Base-by-base conservation (phyloP, 139 green algal species). In the Tetradesmus obliquus region DNA sequence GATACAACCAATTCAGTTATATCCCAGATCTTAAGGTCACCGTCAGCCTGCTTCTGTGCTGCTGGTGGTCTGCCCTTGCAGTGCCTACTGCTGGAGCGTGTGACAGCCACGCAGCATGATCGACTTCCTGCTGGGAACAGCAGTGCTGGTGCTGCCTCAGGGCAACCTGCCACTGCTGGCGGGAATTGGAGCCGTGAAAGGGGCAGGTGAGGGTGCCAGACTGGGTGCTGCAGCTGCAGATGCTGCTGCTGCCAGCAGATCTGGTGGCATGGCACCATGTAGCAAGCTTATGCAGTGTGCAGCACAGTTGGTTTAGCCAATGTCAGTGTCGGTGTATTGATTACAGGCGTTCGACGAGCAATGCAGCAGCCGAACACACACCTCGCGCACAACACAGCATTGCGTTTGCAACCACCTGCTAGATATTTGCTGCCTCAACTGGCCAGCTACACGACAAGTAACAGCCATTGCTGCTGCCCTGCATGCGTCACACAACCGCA, bases 51-150 rank as follows among this genome's bases (percentile, higher is more conserved):
- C 60, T 71, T 10, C 60, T 71, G 60, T 71, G 6, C 8, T 71
- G 7, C 12, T 19, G 60, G 7, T 19, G 60, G 60, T 71, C 12
- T 20, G 3, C 60, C 12, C 66, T 71, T 76, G 66, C 66, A 24
- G 66, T 6, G 66, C 66, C 5, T 76, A 19, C 66, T 76, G 66
- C 66, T 76, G 66, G 66, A 76, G 66, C 5, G 66, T 24, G 66
- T 76, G 17, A 24, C 66, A 17, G 17, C n/a, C 66, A 76, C 66
- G 66, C 74, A 82, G 24, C 55, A 94, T 94, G 92, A 24, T 96
- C 58, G 66, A 90, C 32, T 93, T 96, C 19, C 51, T 94, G 71
- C 55, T 94, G 0, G 94, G 94, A n/a, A 94, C 92, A 2, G 93
- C 94, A 13, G 89, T 92, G 24, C 91, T 96, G 5, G 90, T 92